These are phyloP conservation scores for Colletotrichum shisoi DNA, from an alignment of 2,329 filamentous ascomycete genomes.

Conservation along the genomic window DNA sequence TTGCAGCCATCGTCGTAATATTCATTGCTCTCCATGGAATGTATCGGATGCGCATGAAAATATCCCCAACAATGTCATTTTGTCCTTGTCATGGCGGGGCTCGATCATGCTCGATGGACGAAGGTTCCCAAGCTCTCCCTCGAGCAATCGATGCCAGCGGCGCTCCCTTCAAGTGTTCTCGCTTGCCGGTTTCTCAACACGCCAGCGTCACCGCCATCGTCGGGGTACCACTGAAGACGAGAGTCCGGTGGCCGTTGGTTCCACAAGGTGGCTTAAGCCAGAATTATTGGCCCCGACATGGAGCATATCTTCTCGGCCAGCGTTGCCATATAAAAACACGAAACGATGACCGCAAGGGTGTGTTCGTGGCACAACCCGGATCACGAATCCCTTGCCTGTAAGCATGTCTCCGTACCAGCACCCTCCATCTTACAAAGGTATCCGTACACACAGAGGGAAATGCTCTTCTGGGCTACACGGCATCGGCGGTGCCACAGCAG, in stretches of 20 bases:
- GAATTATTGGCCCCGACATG: neutral
- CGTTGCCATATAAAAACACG: neutral
- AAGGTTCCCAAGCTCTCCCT: neutral
- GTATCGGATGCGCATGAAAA: neutral
- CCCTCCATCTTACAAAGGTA: conserved; percentile 1
- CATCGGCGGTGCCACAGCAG: conserved; percentile 25
- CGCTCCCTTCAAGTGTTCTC: neutral
- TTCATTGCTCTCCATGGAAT: no score
- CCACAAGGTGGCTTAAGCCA: neutral
- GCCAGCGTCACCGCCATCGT: neutral
- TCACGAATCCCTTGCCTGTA: neutral
- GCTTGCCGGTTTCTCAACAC: neutral
- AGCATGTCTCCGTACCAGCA: neutral
- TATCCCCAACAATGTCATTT: neutral
- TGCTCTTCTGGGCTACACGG: conserved; percentile 23
- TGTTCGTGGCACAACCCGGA: neutral
- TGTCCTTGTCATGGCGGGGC: neutral
- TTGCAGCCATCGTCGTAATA: neutral
- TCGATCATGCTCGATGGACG: no score
- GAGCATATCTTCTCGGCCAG: neutral
- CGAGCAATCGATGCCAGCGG: neutral
- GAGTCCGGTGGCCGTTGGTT: neutral
- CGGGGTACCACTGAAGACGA: neutral
- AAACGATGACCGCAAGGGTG: neutral
- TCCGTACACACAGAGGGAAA: conserved; percentile 4